Evolutionary conservation across 768 basidiomycete species (phyloP), one percentile per base, ranked within the genome.

Genomic region (Candolleomyces aberdarensis): DNA sequence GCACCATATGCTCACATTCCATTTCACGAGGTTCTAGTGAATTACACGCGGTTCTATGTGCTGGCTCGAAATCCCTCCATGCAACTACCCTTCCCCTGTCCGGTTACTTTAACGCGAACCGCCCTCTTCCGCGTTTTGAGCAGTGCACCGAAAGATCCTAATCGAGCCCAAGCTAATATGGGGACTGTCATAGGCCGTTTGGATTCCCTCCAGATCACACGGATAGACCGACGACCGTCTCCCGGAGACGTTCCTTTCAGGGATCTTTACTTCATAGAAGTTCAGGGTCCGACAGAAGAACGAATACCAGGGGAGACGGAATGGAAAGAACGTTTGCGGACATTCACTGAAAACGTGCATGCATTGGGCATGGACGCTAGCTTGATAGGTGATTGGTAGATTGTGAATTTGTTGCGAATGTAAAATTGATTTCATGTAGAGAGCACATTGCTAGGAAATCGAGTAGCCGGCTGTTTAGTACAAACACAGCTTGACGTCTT

Each of bases 41-140:
- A 91, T 64, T 83, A 76, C 56, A 91, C 90, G 5, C 83, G 88
- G 46, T 91, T 91, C 73, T 88, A 83, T 65, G 73, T 90, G 50
- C 64, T 90, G 59, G 75, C 81, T 3, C 70, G 75, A 32, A 74
- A 77, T 14, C 66, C 65, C 40, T 67, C 77, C 3, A 61, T 63
- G 10, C 43, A 57, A 8, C 46, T 67, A 15, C 69, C 68, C n/a
- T 48, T 63, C n/a, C 54, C 46, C 17, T 61, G 71, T 15, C 56
- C 40, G 10, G 20, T 32, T 3, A 59, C 58, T 22, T 50, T 50
- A 11, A 58, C 66, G 36, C 63, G 64, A 51, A 75, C 69, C 53
- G 78, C 74, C 31, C 70, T 80, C 3, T 56, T 79, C 47, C 72
- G 72, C 29, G 57, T 77, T 56, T 64, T 64, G 57, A 56, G 64